Evolutionary conservation across 805 yeast species (phyloP), one percentile per base, ranked within the genome.

Genomic region (Pichia deserticola): DNA sequence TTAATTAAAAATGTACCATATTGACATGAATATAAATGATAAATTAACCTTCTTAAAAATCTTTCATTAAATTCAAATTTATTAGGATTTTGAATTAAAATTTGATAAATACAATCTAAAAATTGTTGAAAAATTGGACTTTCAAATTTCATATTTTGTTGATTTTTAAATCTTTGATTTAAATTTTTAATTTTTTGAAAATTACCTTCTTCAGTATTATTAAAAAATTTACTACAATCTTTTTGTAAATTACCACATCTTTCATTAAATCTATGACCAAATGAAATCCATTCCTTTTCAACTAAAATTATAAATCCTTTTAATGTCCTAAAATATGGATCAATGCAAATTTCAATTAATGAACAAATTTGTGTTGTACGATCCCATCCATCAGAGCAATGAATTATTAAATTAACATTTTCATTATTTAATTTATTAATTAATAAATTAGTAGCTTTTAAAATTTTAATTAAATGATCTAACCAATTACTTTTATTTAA

Each of bases 321-420:
- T 3, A 87, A 55, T 0, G 98, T 90, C 55, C 99, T 74, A 65
- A 76, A 93, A 62, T 79, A 88, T 0, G 98, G 97, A 64, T 93
- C 98, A 8, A 90, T 71, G 60, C 96, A 87, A 5, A 93, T 67
- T 66, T 92, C 92, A 28, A 90, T 79, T 53, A 93, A 69, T 3
- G 96, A 84, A 6, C 89, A 76, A 1, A 90, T 78, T 62, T 93
- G 98, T 0, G 97, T 81, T 0, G 99, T 93, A 51, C 99, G 73
- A 63, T 93, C 99, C 99, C 99, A 93, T 1, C 99, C 99, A 69
- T 93, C 99, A 0, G 97, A 89, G 64, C 99, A 93, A 69, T 93
- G 99, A 7, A 93, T 77, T 9, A 93, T 63, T 5, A 92, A 75
- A 63, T 92, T 95, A 20, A 93, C 85, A 54, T 82, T 80, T 64